phyloP scores from a whole-genome alignment of 805 yeast genomes.

The Starmerella powellii region DNA sequence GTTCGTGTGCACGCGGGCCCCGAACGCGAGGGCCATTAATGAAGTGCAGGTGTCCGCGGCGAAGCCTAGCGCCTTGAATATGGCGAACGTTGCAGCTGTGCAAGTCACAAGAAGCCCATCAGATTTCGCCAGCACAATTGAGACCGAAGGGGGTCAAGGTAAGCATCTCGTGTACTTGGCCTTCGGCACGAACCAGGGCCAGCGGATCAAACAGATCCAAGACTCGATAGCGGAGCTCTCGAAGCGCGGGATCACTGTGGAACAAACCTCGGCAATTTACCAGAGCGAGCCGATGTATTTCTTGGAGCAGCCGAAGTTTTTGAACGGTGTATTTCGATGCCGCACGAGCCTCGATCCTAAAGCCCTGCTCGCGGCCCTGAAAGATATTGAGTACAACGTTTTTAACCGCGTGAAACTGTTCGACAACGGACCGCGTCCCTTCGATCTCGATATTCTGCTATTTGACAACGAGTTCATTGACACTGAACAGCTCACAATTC shows the following conservation, averaged over 20 bases:
- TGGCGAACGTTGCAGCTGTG: constrained; percentile 85
- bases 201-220: constrained; percentile 49
- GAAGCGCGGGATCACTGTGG: constrained; percentile 36
- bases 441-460: constrained; percentile 77
- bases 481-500: constrained; percentile 51
- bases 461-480: constrained; percentile 51
- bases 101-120: constrained; percentile 41
- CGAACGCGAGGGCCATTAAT: constrained; percentile 23
- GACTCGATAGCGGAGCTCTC: constrained; percentile 42
- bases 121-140: constrained; percentile 29
- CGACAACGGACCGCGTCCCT: constrained; percentile 84
- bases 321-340: constrained; percentile 69
- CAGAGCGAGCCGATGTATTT: constrained; percentile 89
- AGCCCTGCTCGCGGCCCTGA: constrained; percentile 48
- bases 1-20: constrained; percentile 35
- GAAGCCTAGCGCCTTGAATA: constrained; percentile 80
- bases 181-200: constrained; percentile 81
- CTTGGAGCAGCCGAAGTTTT: constrained; percentile 63
- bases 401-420: constrained; percentile 61
- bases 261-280: constrained; percentile 63
- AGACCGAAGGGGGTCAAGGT: background rate
- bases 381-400: constrained; percentile 64
- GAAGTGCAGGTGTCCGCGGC: constrained; percentile 49
- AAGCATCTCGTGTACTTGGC: constrained; percentile 59
- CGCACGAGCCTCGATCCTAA: constrained; percentile 53